Percentiles rank a stretch among this genome's conserved stretches.
Conservation (phyloP, 352 stramenopile species). For the Globisporangium parvum region DNA sequence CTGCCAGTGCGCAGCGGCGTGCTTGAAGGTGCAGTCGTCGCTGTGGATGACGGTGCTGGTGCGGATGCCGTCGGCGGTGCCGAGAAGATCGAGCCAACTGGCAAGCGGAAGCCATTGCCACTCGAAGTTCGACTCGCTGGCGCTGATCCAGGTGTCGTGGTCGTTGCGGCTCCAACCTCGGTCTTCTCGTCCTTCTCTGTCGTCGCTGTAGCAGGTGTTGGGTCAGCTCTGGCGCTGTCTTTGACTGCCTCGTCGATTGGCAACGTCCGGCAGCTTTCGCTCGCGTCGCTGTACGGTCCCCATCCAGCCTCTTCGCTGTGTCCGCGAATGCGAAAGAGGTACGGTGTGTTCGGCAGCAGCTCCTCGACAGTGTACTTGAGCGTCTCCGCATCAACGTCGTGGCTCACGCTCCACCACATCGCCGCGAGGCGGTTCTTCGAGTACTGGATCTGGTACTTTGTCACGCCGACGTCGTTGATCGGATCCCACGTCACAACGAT, state of each 20-base stretch:
- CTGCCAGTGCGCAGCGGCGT: conserved; percentile 47
- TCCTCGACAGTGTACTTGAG: conserved; percentile 50
- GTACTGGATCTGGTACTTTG: conserved; percentile 81
- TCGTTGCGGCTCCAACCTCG: not conserved
- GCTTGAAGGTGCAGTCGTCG: conserved; percentile 1
- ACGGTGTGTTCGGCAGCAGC: conserved; percentile 50
- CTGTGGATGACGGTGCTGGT: not conserved
- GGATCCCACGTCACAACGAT: conserved; percentile 74
- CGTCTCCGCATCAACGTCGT: conserved; percentile 52
- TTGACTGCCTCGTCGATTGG: conserved; percentile 7
- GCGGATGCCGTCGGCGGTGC: not conserved
- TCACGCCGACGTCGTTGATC: conserved; percentile 43
- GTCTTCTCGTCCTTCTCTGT: conserved; percentile 5
- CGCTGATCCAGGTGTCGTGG: not conserved
- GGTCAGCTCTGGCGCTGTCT: conserved; percentile 6
- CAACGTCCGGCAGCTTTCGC: conserved; percentile 52
- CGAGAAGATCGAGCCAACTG: conserved; percentile 9
- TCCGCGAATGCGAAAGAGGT: conserved; percentile 70
- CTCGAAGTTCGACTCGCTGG: conserved; percentile 14
- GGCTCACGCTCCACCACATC: conserved; percentile 76
- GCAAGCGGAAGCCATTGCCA: conserved; percentile 14
- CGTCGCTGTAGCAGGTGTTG: not conserved
- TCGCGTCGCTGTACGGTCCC: conserved; percentile 70
- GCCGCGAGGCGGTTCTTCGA: conserved; percentile 69
- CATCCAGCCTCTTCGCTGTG: conserved; percentile 47